Evolutionary conservation across 768 basidiomycete genomes (phyloP).

Genomic region (Naganishia randhawae): DNA sequence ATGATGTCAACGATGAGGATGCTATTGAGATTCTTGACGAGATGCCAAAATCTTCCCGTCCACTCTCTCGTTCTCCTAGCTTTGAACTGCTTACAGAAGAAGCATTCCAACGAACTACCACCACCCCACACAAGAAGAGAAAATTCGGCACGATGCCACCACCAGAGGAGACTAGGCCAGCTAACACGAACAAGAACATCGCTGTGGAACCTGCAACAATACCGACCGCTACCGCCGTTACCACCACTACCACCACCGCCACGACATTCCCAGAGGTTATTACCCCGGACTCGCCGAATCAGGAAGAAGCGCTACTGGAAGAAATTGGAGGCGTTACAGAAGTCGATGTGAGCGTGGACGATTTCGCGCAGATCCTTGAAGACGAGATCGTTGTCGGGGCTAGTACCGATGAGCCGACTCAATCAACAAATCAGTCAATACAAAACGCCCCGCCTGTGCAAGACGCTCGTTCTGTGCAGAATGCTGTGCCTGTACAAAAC

Average conservation of each 20-base stretch:
- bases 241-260: too few species aligned
- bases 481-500: too few species aligned
- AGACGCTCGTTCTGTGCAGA: too few species aligned
- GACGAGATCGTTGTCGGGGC: background rate
- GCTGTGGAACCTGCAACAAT: background rate
- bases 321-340: background rate
- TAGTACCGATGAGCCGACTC: background rate
- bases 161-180: background rate
- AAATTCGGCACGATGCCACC: background rate
- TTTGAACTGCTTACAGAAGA: constrained; percentile 2
- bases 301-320: background rate
- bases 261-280: too few species aligned
- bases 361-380: background rate
- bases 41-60: background rate
- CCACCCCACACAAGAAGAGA: background rate
- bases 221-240: background rate
- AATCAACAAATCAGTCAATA: background rate
- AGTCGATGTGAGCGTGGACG: background rate
- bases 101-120: background rate
- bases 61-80: constrained; percentile 1
- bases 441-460: background rate
- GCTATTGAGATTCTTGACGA: background rate
- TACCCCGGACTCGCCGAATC: background rate
- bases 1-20: background rate
- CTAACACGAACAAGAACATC: background rate